A percentile compares a stretch with the other conserved stretches of the same genome.
Evolutionary conservation across 1,284 basidiomycete genomes (phyloP).

Genomic region (Ceratobasidium sp.): DNA sequence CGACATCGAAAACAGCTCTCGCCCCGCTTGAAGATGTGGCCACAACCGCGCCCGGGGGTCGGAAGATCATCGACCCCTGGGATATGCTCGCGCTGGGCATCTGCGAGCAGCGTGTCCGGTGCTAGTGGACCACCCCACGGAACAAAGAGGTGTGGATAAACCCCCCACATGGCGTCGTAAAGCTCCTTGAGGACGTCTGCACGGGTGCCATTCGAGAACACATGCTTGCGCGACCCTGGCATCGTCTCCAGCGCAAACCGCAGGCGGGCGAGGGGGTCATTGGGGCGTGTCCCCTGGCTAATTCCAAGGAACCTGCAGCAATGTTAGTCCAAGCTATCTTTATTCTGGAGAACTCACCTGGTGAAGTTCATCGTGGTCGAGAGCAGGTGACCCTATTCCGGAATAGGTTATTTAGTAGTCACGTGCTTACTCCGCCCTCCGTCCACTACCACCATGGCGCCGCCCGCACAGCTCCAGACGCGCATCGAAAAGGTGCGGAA

Average conservation of each 20-base stretch:
- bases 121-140: slow-evolving; percentile 64
- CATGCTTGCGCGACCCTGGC: slow-evolving; percentile 75
- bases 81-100: slow-evolving; percentile 65
- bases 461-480: slow-evolving; percentile 78
- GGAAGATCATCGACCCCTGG: slow-evolving; percentile 65
- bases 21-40: slow-evolving; percentile 79
- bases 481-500: slow-evolving; percentile 72
- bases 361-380: slow-evolving; percentile 42
- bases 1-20: slow-evolving; percentile 91
- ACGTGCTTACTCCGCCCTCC: slow-evolving; percentile 42
- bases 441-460: slow-evolving; percentile 65
- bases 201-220: slow-evolving; percentile 71
- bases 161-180: slow-evolving; percentile 79
- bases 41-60: slow-evolving; percentile 71
- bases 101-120: slow-evolving; percentile 65
- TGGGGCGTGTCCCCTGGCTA: slow-evolving; percentile 40
- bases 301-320: slow-evolving; percentile 38
- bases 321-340: background rate
- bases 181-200: slow-evolving; percentile 78
- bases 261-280: slow-evolving; percentile 69
- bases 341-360: slow-evolving; percentile 4
- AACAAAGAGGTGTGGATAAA: slow-evolving; percentile 70
- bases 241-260: slow-evolving; percentile 77
- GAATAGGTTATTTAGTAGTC: slow-evolving; percentile 14
- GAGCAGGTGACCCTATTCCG: background rate